Percentiles rank a stretch among this genome's conserved stretches.
Evolutionary conservation across 2,329 filamentous ascomycete species (phyloP).

Genomic region (Penicillium palitans): DNA sequence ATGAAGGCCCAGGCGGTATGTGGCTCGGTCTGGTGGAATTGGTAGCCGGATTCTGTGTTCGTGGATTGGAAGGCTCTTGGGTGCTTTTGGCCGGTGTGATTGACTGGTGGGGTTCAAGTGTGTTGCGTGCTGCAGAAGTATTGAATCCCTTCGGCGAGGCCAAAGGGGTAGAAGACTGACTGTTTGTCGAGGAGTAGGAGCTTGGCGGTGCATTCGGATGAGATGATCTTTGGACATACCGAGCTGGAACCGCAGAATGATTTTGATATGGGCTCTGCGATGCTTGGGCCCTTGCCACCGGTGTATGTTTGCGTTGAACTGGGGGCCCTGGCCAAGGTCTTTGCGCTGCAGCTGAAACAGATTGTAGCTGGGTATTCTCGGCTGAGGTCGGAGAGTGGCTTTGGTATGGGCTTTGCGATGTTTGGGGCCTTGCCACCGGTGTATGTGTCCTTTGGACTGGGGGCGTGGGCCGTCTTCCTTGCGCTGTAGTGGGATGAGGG

Average conservation of each 20-base stretch:
- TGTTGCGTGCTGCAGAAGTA: neutral
- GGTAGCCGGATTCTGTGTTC: neutral
- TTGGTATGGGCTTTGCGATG: neutral
- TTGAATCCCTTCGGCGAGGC: neutral
- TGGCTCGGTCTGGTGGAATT: neutral
- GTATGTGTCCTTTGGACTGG: neutral
- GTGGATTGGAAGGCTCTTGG: neutral
- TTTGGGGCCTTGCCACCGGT: neutral
- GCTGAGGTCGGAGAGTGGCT: neutral
- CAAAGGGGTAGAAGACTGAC: neutral
- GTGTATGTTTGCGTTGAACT: neutral
- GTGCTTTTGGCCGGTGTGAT: neutral
- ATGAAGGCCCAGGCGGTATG: neutral
- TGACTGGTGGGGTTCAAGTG: neutral
- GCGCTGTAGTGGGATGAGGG: neutral
- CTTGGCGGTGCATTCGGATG: neutral
- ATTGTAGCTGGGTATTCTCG: neutral
- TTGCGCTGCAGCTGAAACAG: neutral
- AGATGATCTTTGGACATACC: neutral
- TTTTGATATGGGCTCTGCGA: neutral
- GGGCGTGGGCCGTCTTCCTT: neutral
- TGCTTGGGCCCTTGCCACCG: neutral
- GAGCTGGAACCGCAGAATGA: neutral
- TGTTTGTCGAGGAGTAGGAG: neutral
- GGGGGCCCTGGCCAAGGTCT: neutral